Base-by-base conservation (phyloP, 495 filamentous ascomycete species). In the Wilcoxina mikolae region DNA sequence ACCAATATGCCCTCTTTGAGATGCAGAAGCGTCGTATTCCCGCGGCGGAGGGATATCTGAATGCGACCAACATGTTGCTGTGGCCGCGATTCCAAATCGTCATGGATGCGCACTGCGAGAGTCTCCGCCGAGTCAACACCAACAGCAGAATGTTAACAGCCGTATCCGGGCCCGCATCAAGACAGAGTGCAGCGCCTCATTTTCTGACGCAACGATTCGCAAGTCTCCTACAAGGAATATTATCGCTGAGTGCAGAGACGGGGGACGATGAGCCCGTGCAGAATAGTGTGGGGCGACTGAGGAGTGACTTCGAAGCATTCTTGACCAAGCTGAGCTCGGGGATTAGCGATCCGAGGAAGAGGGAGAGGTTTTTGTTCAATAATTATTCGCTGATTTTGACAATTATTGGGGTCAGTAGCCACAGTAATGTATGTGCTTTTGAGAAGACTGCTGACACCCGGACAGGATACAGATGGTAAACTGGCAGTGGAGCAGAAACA, bases 71-170 rank as follows among this genome's bases (percentile, higher is more conserved):
- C 59, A 96, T 98, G 90, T 79, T 86, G 5, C 79, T 98, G 3
- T 98, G 91, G 91, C 91, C 91, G 3, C 82, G 88, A 26, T 86
- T 98, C 65, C 93, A 96, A 70, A 76, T 83, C 22, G 79, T 91
- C 62, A 94, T 96, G 81, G 87, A 94, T 60, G 73, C 79, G n/a
- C 91, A 96, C 65, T 82, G 82, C 69, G 86, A 94, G 38, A 90
- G 85, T 10, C 74, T 96, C 20, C 81, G 80, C 39, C 74, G 74
- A 38, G 74, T 78, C 11, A 65, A 74, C 5, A 71, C 76, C 10
- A 71, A 76, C 25, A 70, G 71, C 66, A 67, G 80, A 51, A 68
- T 81, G 1, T 69, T 83, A 33, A 71, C 78, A 2, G 79, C 78
- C 5, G 68, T 74, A 12, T 72, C 71, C 35, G 70, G 77, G 22